These are phyloP conservation scores for Gossypium trilobum DNA, from an alignment of 441 rosid genomes.

Conservation along the genomic window DNA sequence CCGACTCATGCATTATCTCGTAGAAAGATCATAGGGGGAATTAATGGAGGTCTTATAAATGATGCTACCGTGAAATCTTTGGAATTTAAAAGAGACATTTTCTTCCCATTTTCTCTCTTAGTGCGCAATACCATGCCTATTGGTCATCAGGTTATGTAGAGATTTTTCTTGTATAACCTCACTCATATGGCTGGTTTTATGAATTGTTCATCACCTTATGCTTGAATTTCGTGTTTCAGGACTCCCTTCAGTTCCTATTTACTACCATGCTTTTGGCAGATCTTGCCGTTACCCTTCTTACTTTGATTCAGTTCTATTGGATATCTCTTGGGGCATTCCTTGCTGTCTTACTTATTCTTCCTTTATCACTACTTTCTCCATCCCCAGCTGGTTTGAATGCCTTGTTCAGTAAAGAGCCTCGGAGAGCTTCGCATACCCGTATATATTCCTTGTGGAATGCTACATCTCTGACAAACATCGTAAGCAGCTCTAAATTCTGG, in stretches of 20 bases:
- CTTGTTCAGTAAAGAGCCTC: constrained; percentile 81
- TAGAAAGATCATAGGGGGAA: constrained; percentile 78
- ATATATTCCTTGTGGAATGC: constrained; percentile 80
- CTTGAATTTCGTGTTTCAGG: constrained; percentile 46
- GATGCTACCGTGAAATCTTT: constrained; percentile 62
- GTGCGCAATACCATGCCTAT: constrained; percentile 78
- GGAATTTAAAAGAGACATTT: constrained; percentile 61
- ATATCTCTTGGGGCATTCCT: constrained; percentile 77
- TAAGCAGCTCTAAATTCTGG: constrained; percentile 31
- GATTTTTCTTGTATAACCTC: constrained; percentile 10
- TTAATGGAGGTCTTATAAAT: constrained; percentile 80
- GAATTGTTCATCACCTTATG: constrained; percentile 13
- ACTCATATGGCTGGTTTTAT: not conserved
- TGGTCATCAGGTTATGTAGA: constrained; percentile 68
- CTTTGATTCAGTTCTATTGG: constrained; percentile 84
- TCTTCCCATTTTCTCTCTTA: constrained; percentile 72
- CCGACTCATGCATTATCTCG: constrained; percentile 67
- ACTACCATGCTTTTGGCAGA: constrained; percentile 82
- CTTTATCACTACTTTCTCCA: constrained; percentile 79
- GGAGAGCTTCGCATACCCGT: constrained; percentile 87
- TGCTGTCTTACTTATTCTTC: constrained; percentile 79
- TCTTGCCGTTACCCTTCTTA: constrained; percentile 73
- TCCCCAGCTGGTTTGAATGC: constrained; percentile 96
- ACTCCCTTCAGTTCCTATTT: constrained; percentile 60
- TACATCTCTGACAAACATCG: constrained; percentile 74